Evolutionary conservation across 768 basidiomycete species (phyloP).

Genomic region (Collybiopsis confluens): DNA sequence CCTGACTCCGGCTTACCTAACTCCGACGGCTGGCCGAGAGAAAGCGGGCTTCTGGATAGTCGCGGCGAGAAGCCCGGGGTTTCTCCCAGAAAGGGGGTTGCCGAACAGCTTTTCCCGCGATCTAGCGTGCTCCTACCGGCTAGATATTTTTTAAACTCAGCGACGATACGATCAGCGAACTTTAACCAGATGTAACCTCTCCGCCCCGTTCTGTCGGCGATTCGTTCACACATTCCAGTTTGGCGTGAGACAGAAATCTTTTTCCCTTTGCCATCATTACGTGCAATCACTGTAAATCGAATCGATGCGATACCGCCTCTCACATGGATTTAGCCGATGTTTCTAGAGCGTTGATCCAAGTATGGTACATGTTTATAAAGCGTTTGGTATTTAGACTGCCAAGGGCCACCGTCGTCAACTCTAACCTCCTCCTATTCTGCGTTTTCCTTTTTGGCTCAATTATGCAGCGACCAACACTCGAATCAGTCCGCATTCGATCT

Average conservation of each 20-base stretch:
- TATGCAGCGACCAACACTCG: slow-evolving; percentile 76
- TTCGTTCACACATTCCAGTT: slow-evolving; percentile 25
- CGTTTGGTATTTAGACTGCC: slow-evolving; percentile 1
- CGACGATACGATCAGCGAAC: slow-evolving; percentile 26
- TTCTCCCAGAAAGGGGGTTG: no score
- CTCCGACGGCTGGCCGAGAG: no score
- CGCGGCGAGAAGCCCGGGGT: no score
- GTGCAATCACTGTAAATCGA: slow-evolving; percentile 22
- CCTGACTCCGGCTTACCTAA: no score
- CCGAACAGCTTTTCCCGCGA: no score
- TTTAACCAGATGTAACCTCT: slow-evolving; percentile 29
- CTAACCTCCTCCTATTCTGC: not conserved
- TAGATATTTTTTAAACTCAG: not conserved
- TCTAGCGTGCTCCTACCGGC: no score
- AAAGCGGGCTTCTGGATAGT: no score
- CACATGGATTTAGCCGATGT: slow-evolving; percentile 32
- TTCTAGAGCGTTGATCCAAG: slow-evolving; percentile 4
- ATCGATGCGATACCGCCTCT: slow-evolving; percentile 46
- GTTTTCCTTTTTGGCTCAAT: slow-evolving; percentile 17
- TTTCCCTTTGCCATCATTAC: slow-evolving; percentile 27
- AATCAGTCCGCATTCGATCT: slow-evolving; percentile 72
- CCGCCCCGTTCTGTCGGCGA: slow-evolving; percentile 39
- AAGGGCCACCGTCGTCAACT: no score
- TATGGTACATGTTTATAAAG: not conserved
- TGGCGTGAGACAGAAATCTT: slow-evolving; percentile 32